A percentile compares a stretch with the other conserved stretches of the same genome.
phyloP scores from a whole-genome alignment of 73 alveolate genomes.

The Paramecium octaurelia region DNA sequence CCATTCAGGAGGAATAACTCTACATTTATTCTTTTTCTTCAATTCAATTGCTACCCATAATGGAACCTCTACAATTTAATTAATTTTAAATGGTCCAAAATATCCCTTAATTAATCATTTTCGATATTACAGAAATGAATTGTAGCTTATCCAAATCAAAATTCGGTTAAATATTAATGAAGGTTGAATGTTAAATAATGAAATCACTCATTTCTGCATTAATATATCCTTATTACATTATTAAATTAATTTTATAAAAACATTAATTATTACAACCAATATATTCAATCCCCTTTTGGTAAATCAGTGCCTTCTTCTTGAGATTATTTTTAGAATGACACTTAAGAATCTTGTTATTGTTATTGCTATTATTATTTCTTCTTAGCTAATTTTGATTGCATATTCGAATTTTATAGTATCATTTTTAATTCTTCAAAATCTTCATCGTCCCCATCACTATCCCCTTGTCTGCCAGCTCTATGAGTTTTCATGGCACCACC shows the following conservation, averaged over 20 bases:
- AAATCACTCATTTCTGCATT: constrained; percentile 35
- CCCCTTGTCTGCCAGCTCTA: neutral
- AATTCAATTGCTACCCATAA: constrained; percentile 80
- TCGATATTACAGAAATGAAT: constrained; percentile 1
- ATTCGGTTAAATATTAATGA: neutral
- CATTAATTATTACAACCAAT: neutral
- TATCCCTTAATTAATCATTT: constrained; percentile 20
- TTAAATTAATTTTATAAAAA: neutral
- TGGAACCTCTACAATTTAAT: constrained; percentile 70
- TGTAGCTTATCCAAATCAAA: neutral
- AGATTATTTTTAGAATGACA: constrained; percentile 26
- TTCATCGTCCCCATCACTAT: neutral
- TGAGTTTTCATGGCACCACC: neutral
- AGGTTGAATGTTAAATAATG: neutral
- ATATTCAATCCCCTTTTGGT: constrained; percentile 14
- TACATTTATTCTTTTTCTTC: constrained; percentile 75
- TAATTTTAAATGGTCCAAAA: constrained; percentile 57
- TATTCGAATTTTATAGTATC: neutral
- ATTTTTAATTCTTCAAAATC: neutral
- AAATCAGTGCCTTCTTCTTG: constrained; percentile 32
- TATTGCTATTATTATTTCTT: neutral
- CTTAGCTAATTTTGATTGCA: neutral
- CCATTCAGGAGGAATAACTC: constrained; percentile 76
- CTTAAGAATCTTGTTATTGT: neutral
- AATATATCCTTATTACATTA: constrained; percentile 9